Conservation (phyloP, 331 rosid genomes). For the Malus hybrid region DNA sequence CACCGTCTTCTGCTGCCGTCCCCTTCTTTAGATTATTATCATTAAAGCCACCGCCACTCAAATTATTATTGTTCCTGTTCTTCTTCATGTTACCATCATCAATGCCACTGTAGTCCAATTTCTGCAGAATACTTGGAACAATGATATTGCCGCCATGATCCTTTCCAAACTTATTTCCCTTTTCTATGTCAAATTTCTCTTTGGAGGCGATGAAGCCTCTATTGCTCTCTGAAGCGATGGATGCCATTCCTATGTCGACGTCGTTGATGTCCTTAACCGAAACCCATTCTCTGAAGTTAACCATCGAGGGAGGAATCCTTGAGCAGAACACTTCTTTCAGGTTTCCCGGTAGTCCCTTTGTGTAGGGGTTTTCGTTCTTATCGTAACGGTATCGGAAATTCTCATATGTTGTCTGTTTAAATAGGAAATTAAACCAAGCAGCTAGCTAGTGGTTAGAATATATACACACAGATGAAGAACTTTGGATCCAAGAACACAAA, state of each 20-base stretch:
- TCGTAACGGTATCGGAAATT: conserved; percentile 88
- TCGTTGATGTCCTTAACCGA: conserved; percentile 26
- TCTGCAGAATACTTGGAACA: conserved; percentile 44
- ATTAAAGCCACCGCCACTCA: neutral
- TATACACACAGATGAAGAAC: neutral
- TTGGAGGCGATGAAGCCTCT: conserved; percentile 40
- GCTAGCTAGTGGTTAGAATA: neutral
- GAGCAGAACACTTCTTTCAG: conserved; percentile 62
- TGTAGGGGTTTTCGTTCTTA: conserved; percentile 70
- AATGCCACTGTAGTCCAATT: conserved; percentile 50
- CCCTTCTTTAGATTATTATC: neutral
- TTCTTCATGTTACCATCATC: conserved; percentile 41
- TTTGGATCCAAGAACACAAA: neutral
- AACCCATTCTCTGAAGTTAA: conserved; percentile 69
- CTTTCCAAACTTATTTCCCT: conserved; percentile 37
- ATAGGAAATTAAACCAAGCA: conserved; percentile 2
- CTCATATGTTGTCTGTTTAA: conserved; percentile 76
- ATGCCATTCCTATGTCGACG: conserved; percentile 14
- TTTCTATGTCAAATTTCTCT: conserved; percentile 52
- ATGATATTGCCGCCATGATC: conserved; percentile 19
- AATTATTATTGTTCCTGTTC: conserved; percentile 13
- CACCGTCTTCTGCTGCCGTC: conserved; percentile 21
- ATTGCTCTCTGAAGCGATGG: conserved; percentile 34
- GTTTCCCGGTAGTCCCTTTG: conserved; percentile 49
- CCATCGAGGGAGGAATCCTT: conserved; percentile 47